phyloP scores from a whole-genome alignment of 2,329 filamentous ascomycete genomes.

The Bisporella sp. region DNA sequence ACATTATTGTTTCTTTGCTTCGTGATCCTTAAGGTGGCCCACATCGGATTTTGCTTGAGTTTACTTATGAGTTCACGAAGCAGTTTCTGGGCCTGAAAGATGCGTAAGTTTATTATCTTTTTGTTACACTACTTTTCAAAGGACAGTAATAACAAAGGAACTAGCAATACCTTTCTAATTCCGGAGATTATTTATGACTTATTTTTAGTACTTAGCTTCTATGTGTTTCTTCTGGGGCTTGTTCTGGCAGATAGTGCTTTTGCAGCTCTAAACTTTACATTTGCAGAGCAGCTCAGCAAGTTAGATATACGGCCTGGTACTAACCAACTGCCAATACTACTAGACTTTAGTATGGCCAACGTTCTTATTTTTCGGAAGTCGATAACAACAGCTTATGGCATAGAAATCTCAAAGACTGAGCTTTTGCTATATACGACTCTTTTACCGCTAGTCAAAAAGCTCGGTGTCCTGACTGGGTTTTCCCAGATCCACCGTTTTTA shows the following conservation, averaged over 20 bases:
- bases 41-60: conserved; percentile 10
- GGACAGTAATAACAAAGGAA: conserved; percentile 8
- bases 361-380: conserved; percentile 20
- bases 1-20: conserved; percentile 12
- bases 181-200: conserved; percentile 31
- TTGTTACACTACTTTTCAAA: background rate
- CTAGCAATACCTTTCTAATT: conserved; percentile 28
- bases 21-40: conserved; percentile 6
- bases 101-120: conserved; percentile 2
- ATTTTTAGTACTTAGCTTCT: conserved; percentile 29
- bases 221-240: conserved; percentile 28
- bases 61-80: conserved; percentile 12
- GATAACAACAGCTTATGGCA: conserved; percentile 14
- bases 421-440: conserved; percentile 18
- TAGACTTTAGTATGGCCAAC: conserved; percentile 15
- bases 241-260: conserved; percentile 23
- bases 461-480: conserved; percentile 16
- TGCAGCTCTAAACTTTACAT: conserved; percentile 18
- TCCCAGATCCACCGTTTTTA: conserved; percentile 14
- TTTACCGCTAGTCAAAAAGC: conserved; percentile 12
- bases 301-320: conserved; percentile 24
- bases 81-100: conserved; percentile 10
- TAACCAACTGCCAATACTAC: conserved; percentile 15
- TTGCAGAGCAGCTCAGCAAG: conserved; percentile 12
- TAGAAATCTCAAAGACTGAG: conserved; percentile 16